Evolutionary conservation across 2,329 filamentous ascomycete species (phyloP), one percentile per base, ranked within the genome.

Genomic region (Leptographium flavum): DNA sequence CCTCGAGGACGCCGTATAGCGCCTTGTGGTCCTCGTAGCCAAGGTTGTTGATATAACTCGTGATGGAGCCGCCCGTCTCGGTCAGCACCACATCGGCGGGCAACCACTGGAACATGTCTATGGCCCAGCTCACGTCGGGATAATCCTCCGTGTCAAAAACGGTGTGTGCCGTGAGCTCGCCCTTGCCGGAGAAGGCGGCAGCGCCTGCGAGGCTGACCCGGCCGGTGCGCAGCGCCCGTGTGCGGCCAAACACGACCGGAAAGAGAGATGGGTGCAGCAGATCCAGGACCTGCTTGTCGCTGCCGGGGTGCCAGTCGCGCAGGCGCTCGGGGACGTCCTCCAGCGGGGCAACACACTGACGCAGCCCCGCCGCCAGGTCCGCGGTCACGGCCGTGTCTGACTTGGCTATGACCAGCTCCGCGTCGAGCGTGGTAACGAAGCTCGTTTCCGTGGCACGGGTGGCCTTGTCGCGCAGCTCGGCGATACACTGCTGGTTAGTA

Each of bases 191-290:
- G 36, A 50, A 54, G 9, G 53, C 47, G 36, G 55, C 39, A 25
- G 56, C 56, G 40, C 57, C 51, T 3, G 48, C 43, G 1, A 57
- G 47, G 2, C 55, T 54, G 7, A 62, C 60, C 0, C 55, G 58
- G 0, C 60, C 55, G 1, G 47, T 38, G 32, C 70, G 53, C 5
- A 70, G 60, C 6, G 46, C 52, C 11, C 23, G 43, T 10, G 51
- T 48, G 10, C 42, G 43, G 43, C 56, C 55, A 47, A 70, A 74
- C 2, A 74, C 58, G 1, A 80, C 57, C 0, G 74, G 74, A 49
- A 70, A 79, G 46, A 79, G 60, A 2, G 73, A 79, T 6, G 76
- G 74, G 51, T 80, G 69, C 15, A 81, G 66, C 4, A 81, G 60
- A 53, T 80, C 69, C 5, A 73, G 66, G 1, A 81, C 73, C 52